These are phyloP conservation scores for Trametes gibbosa DNA, from an alignment of 768 basidiomycete genomes.

Conservation along the genomic window DNA sequence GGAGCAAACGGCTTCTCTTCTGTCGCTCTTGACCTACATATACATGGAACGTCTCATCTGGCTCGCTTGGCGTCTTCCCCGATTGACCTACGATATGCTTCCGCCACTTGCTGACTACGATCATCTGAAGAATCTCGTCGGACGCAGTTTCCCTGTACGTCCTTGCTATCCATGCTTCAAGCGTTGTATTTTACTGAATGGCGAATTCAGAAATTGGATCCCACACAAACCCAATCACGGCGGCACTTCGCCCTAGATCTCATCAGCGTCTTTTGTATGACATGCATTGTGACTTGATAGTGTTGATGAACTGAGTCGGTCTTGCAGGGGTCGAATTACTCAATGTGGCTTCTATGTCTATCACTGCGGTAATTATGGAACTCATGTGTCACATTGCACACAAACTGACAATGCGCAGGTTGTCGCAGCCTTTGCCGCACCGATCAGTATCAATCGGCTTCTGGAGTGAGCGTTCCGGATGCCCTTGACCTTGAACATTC, in stretches of 20 bases:
- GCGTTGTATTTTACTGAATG: neutral
- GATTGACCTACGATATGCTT: slow-evolving; percentile 29
- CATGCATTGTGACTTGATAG: neutral
- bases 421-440: slow-evolving; percentile 20
- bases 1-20: slow-evolving; percentile 43
- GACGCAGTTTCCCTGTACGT: neutral
- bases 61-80: slow-evolving; percentile 27
- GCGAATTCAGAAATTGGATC: slow-evolving; percentile 34
- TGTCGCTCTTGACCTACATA: slow-evolving; percentile 35
- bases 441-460: slow-evolving; percentile 38
- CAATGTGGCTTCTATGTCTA: slow-evolving; percentile 17
- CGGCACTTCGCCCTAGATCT: slow-evolving; percentile 37
- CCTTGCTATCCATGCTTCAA: neutral
- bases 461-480: slow-evolving; percentile 32
- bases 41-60: slow-evolving; percentile 34
- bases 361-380: slow-evolving; percentile 15
- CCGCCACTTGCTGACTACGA: slow-evolving; percentile 34
- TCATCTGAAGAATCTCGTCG: slow-evolving; percentile 24
- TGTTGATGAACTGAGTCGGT: neutral
- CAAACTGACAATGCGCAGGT: slow-evolving; percentile 13
- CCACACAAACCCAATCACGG: slow-evolving; percentile 30
- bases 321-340: slow-evolving; percentile 20
- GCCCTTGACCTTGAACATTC: too few species aligned
- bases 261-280: slow-evolving; percentile 25
- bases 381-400: too few species aligned